Percentiles rank a stretch among this genome's conserved stretches.
Evolutionary conservation across 2,329 filamentous ascomycete genomes (phyloP).

Genomic region (Colletotrichum sp.): DNA sequence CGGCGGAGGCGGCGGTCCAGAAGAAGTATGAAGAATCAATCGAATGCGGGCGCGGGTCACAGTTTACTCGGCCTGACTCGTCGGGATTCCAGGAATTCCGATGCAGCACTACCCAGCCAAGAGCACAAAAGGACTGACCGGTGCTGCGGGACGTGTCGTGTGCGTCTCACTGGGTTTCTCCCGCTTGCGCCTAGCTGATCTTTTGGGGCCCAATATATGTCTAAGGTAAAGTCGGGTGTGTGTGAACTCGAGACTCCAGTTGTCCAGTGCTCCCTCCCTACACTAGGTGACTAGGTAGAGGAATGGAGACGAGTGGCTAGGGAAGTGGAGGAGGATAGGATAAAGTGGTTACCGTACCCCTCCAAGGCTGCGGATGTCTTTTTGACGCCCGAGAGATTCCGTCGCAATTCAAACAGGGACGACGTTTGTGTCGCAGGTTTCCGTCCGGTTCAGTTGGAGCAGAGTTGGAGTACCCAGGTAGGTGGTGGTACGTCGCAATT

Average conservation of each 20-base stretch:
- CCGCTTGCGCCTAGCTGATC: background rate
- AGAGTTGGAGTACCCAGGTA: background rate
- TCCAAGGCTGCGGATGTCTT: background rate
- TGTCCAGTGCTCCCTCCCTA: background rate
- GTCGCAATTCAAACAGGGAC: background rate
- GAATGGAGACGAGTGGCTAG: background rate
- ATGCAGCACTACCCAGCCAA: conserved; percentile 7
- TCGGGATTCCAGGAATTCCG: conserved; percentile 2
- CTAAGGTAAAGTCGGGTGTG: background rate
- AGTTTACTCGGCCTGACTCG: background rate
- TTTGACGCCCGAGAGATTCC: background rate
- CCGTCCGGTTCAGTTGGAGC: background rate
- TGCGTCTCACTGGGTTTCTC: background rate
- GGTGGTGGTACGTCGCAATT: background rate
- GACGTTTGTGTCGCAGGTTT: background rate
- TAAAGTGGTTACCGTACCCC: background rate
- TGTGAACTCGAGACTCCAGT: background rate
- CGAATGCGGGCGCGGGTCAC: background rate
- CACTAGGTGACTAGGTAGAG: background rate
- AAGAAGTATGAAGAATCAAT: background rate
- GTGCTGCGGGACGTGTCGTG: background rate
- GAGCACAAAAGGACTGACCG: background rate
- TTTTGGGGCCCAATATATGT: background rate
- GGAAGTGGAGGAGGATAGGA: background rate
- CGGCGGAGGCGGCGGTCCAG: background rate